Base-by-base conservation (phyloP, 495 filamentous ascomycete genomes). In the Poronia punctata region DNA sequence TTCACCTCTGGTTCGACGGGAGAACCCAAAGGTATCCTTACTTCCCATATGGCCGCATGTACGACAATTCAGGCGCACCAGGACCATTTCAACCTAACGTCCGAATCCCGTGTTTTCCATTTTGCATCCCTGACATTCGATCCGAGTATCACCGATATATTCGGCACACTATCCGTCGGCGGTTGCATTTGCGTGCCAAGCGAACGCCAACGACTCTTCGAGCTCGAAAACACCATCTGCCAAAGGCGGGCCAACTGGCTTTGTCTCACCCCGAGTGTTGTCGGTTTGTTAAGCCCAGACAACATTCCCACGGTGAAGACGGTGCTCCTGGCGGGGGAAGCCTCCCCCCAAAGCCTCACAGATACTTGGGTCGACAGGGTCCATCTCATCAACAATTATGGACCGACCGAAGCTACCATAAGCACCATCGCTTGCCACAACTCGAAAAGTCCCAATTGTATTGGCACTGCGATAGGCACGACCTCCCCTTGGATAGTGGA, bases 371-470 rank as follows among this genome's bases (percentile, higher is more conserved):
- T 3, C 11, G 58, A 61, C 24, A 30, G 27, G 11, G 27, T 30
- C 15, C 63, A 62, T 7, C 68, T 79, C 19, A 73, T 74, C 49
- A 79, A 79, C 47, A 71, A 66, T 32, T 70, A 64, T 42, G 83
- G 83, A 10, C 83, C 83, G 3, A 86, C 83, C 0, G 83, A 88
- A 52, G 73, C 75, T 11, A 85, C 83, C 0, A 86, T 88, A 47
- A 75, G 73, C 32, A 79, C 76, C 1, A 82, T 82, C 57, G n/a
- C n/a, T n/a, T n/a, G n/a, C n/a, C 81, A 77, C 47, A 69, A 74
- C 17, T 69, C 73, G 30, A 76, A 86, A 29, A 70, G 69, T 4
- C 54, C 58, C 21, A 70, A 73, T 37, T 80, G 76, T 20, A 84
- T 79, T 43, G 66, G 79, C 4, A 72, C 77, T 9, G 85, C 86